Percentiles rank a stretch among this genome's conserved stretches.
Conservation (phyloP, 1,139 yeast genomes). For the Entelexis sorbosivorans region DNA sequence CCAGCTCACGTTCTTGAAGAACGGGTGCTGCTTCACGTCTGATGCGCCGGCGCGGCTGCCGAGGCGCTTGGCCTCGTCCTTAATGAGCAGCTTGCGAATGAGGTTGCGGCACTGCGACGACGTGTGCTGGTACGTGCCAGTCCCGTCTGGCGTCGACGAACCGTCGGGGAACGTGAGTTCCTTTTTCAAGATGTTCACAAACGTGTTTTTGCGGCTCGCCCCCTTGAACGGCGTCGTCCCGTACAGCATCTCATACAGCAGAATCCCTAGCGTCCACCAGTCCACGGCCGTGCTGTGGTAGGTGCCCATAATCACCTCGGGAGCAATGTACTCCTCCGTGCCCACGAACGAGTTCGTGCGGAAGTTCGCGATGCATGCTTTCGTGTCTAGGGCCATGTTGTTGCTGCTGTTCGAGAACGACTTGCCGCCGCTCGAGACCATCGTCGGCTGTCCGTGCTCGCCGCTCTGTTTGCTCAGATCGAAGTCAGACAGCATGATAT, state of each 20-base stretch:
- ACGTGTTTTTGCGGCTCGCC: slow-evolving; percentile 71
- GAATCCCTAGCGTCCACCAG: slow-evolving; percentile 97
- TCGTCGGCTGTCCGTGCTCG: slow-evolving; percentile 41
- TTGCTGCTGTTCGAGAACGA: slow-evolving; percentile 22
- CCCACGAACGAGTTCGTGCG: slow-evolving; percentile 96
- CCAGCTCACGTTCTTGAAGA: slow-evolving; percentile 89
- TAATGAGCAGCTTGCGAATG: slow-evolving; percentile 68
- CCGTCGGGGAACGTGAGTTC: slow-evolving; percentile 62
- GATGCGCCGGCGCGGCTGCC: slow-evolving; percentile 93
- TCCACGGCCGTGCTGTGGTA: slow-evolving; percentile 98
- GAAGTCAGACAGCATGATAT: slow-evolving; percentile 93
- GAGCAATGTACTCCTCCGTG: slow-evolving; percentile 95
- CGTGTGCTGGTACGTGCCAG: slow-evolving; percentile 37
- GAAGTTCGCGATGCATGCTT: slow-evolving; percentile 89
- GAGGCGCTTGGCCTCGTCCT: slow-evolving; percentile 76
- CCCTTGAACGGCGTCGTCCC: slow-evolving; percentile 98
- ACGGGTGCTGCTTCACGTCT: slow-evolving; percentile 80
- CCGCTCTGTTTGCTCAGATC: slow-evolving; percentile 87
- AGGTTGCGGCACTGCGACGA: slow-evolving; percentile 68
- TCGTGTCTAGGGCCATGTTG: slow-evolving; percentile 56
- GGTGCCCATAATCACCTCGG: slow-evolving; percentile 91
- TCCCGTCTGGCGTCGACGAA: slow-evolving; percentile 19
- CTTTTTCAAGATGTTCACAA: slow-evolving; percentile 71
- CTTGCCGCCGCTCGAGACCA: slow-evolving; percentile 30
- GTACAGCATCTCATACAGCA: slow-evolving; percentile 83